phyloP scores from a whole-genome alignment of 768 basidiomycete species.

The Lanmaoa pseudosensibilis region DNA sequence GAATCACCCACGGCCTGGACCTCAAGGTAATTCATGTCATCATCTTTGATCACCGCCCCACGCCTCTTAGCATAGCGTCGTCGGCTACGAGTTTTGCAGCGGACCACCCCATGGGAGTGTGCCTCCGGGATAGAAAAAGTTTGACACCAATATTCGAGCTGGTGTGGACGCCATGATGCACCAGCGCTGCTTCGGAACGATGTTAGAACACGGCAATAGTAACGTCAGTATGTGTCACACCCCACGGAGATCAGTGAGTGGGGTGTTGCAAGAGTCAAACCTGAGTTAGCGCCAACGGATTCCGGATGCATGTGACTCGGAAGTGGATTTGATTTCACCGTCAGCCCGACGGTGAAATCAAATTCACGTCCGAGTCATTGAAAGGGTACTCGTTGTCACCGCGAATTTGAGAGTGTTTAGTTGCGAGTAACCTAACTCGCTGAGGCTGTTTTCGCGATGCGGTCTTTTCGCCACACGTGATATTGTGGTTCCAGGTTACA shows the following conservation, averaged over 20 bases:
- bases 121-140: not conserved
- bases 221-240: not conserved
- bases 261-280: not conserved
- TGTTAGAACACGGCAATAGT: too few species aligned
- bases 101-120: not conserved
- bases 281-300: constrained; percentile 3
- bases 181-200: not conserved
- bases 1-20: not conserved
- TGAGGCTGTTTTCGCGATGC: too few species aligned
- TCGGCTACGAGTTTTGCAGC: not conserved
- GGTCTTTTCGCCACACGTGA: not conserved
- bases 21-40: constrained; percentile 3
- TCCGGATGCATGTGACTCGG: not conserved
- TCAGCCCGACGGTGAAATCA: not conserved
- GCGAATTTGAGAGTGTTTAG: not conserved
- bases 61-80: not conserved
- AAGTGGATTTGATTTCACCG: not conserved
- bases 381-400: not conserved
- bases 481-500: not conserved
- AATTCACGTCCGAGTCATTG: not conserved
- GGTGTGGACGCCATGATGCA: not conserved
- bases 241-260: not conserved
- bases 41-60: constrained; percentile 14
- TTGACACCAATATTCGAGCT: not conserved
- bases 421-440: too few species aligned